These are phyloP conservation scores for Coniochaeta ligniaria DNA, from an alignment of 2,329 filamentous ascomycete species.

Conservation along the genomic window DNA sequence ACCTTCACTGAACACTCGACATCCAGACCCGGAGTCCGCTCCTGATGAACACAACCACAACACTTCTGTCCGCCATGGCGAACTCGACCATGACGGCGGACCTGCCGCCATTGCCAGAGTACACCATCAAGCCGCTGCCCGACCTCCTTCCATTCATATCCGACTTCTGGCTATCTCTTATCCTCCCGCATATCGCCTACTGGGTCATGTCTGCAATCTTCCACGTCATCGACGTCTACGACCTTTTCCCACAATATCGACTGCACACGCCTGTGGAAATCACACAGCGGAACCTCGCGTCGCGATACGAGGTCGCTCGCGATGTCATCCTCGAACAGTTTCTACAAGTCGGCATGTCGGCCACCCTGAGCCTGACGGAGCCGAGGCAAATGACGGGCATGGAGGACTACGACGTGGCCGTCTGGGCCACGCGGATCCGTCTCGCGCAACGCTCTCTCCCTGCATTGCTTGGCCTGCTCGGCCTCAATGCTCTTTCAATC, in stretches of 20 bases:
- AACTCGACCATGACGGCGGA: conserved; percentile 51
- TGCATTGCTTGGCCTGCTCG: conserved; percentile 59
- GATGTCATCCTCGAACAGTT: conserved; percentile 90
- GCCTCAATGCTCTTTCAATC: conserved; percentile 68
- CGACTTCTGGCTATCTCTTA: conserved; percentile 71
- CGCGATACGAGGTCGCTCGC: conserved; percentile 76
- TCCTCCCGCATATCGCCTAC: conserved; percentile 77
- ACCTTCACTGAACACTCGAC: background rate
- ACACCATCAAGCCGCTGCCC: conserved; percentile 61
- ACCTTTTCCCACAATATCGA: conserved; percentile 84
- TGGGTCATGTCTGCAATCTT: conserved; percentile 83
- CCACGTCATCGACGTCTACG: conserved; percentile 77
- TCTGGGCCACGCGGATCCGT: conserved; percentile 81
- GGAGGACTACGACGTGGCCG: conserved; percentile 78
- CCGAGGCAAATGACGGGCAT: conserved; percentile 66
- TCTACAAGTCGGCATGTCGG: conserved; percentile 71
- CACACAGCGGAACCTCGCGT: conserved; percentile 76
- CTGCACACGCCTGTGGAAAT: conserved; percentile 94
- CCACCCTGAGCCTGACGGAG: conserved; percentile 64
- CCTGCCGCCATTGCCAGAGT: conserved; percentile 81
- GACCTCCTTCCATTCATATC: conserved; percentile 71
- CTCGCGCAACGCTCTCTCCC: conserved; percentile 75
- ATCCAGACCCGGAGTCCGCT: background rate
- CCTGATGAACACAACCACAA: background rate
- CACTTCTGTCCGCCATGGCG: conserved; percentile 27